Base-by-base conservation (phyloP, 768 basidiomycete species). In the Thelephora ganbajun region DNA sequence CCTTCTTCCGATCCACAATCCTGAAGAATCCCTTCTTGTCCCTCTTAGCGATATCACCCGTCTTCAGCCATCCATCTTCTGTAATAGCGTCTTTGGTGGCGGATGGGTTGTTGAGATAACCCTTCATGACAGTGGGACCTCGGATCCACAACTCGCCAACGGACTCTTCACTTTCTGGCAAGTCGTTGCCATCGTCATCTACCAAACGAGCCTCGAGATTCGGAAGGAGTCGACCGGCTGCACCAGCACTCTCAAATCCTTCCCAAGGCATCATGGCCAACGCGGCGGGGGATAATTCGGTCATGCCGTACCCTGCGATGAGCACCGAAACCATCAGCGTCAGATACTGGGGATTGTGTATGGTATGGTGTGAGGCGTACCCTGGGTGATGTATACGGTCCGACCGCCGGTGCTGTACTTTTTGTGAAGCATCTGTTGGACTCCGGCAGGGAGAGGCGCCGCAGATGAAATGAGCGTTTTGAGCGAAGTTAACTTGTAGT, bases 91-190 rank as follows among this genome's bases (percentile, higher is more conserved):
- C 71, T 19, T 66, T 63, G 1, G 88, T 93, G 3, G 89, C 87
- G 26, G 66, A 64, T 2, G 68, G 64, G 51, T 92, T 87, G 54
- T 79, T 79, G 51, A 83, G 62, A 56, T 92, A 92, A 9, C 76
- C 79, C 69, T 87, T 90, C 85, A 91, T 90, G 35, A 92, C 67
- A 1, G 68, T 74, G 4, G 83, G 80, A 0, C 89, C 88, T 42
- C 78, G 71, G 2, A 92, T 47, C 86, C 88, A 92, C 14, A 94
- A 60, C 60, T 93, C 90, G 14, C 91, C 89, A 0, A 74, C 67
- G 9, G 26, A 30, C 4, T 30, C 26, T 47, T 79, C 68, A 0
- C 80, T 79, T 35, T 66, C 65, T 7, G 61, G 57, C 1, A 73
- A 68, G 33, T 73, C 72, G 19, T 72, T 74, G 0, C 74, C 78